Evolutionary conservation across 2,329 filamentous ascomycete species (phyloP), one percentile per base, ranked within the genome.

Genomic region (Thermothelomyces thermophilus): DNA sequence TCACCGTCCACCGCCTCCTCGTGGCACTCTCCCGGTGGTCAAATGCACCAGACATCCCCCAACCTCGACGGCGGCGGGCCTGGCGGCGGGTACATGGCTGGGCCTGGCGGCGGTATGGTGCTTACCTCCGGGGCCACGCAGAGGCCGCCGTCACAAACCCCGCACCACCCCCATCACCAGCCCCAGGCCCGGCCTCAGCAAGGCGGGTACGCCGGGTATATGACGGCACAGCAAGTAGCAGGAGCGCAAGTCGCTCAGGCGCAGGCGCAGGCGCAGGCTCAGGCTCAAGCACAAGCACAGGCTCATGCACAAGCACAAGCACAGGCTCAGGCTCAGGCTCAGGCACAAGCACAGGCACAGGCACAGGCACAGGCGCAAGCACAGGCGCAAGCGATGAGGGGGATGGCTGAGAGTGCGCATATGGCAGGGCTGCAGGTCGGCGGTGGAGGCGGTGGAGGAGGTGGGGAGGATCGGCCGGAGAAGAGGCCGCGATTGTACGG

Each of bases 401-500:
- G 39, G 9, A 41, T 41, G 39, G 39, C 8, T 36, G 34, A 10
- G n/a, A 17, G 24, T n/a, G 39, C 39, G 3, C 43, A 37, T 3
- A 48, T 48, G 47, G 16, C 16, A 16, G 34, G 34, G 28, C n/a
- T 48, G 35, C 63, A 3, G 9, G 50, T 22, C n/a, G 20, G 26
- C 7, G 37, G 59, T 67, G 56, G 49, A 56, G 30, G 17, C 5
- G 46, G 36, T 2, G 61, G 59, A 1, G 46, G 31, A 1, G 51
- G 37, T 2, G 50, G 41, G 14, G 70, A 73, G 13, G 70, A 71
- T 19, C 66, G 70, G 41, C 70, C 72, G 0, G 76, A 78, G 58
- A 80, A 80, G 63, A 68, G 77, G 43, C 76, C 78, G 58, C 68
- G 77, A 39, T 50, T 77, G 44, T 76, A 74, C 50, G 69, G 66